Percentiles rank a stretch among this genome's conserved stretches.
Conservation (phyloP, 2,329 filamentous ascomycete genomes). For the Penicillium sp. region DNA sequence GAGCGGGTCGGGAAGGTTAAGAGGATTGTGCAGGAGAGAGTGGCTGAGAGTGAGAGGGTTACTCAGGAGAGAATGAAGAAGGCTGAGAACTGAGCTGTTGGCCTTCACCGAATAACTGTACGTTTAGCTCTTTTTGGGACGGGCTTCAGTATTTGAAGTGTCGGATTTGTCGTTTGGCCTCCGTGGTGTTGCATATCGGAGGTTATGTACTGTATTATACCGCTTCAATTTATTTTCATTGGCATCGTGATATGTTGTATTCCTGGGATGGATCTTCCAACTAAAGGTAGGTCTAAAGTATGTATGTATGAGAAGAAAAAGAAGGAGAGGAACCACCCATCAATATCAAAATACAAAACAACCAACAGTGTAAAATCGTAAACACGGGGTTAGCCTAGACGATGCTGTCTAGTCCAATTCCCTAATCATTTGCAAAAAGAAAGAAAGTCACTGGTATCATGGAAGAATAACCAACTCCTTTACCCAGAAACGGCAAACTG, state of each 20-base stretch:
- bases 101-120: not conserved
- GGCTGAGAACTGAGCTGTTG: not conserved
- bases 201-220: constrained; percentile 26
- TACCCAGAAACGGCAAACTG: constrained; percentile 20
- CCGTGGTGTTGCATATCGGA: constrained; percentile 17
- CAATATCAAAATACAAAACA: not conserved
- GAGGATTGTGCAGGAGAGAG: constrained; percentile 28
- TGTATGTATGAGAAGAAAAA: constrained; percentile 18
- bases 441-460: constrained; percentile 27
- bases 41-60: not conserved
- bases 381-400: constrained; percentile 7
- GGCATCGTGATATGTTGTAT: constrained; percentile 1
- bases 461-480: constrained; percentile 28
- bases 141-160: not conserved
- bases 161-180: not conserved
- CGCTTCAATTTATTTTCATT: constrained; percentile 15
- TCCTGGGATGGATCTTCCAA: not conserved
- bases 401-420: constrained; percentile 4
- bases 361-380: constrained; percentile 16
- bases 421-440: constrained; percentile 19
- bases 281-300: constrained; percentile 8
- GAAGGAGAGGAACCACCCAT: not conserved
- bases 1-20: constrained; percentile 26
- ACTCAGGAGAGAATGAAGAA: not conserved
- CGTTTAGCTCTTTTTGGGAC: not conserved